phyloP scores from a whole-genome alignment of 2,329 filamentous ascomycete species.

The Sporothrix curviconia region DNA sequence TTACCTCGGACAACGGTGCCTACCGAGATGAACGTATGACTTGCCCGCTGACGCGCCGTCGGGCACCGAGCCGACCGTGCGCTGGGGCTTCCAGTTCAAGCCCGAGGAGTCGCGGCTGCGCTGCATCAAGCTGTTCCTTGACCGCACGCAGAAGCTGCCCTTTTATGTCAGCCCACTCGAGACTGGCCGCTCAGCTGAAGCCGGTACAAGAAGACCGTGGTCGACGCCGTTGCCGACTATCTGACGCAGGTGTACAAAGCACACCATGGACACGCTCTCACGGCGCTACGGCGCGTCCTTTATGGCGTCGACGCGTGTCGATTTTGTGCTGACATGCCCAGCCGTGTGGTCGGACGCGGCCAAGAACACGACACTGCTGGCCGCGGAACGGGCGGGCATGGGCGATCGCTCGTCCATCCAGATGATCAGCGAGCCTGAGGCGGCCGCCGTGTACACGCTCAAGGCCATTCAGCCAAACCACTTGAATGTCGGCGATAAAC shows the following conservation, averaged over 20 bases:
- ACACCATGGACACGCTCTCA: slow-evolving; percentile 72
- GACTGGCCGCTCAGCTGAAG: slow-evolving; percentile 70
- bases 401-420: slow-evolving; percentile 62
- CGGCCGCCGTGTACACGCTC: slow-evolving; percentile 71
- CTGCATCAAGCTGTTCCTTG: slow-evolving; percentile 79
- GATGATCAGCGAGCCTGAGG: slow-evolving; percentile 76
- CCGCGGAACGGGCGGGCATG: slow-evolving; percentile 73
- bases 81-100: slow-evolving; percentile 80
- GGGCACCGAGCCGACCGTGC: slow-evolving; percentile 44
- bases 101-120: slow-evolving; percentile 69
- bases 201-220: slow-evolving; percentile 67
- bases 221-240: slow-evolving; percentile 74
- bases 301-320: slow-evolving; percentile 66
- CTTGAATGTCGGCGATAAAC: slow-evolving; percentile 59
- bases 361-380: slow-evolving; percentile 75
- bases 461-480: slow-evolving; percentile 74
- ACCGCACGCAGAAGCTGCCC: slow-evolving; percentile 71
- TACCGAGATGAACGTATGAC: slow-evolving; percentile 66
- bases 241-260: slow-evolving; percentile 67
- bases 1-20: slow-evolving; percentile 85
- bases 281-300: slow-evolving; percentile 71
- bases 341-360: slow-evolving; percentile 80
- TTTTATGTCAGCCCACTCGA: slow-evolving; percentile 74
- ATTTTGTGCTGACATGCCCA: slow-evolving; percentile 75
- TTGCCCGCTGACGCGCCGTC: slow-evolving; percentile 30